Conservation (phyloP, 225 moss, liverwort and hornwort species). For the Climacium dendroides region DNA sequence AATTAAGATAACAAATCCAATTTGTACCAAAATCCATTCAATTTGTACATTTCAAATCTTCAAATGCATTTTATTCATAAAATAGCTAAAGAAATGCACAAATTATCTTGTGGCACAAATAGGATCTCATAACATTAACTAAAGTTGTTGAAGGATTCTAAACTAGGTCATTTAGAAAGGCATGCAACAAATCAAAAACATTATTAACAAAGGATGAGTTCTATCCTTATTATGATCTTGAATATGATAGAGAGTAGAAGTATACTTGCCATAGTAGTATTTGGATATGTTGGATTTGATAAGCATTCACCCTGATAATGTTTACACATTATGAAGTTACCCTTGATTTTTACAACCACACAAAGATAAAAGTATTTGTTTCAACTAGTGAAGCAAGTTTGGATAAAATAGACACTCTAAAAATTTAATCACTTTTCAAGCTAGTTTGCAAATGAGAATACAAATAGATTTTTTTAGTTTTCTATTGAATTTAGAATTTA, state of each 20-base stretch:
- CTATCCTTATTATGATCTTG: background rate
- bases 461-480: no score
- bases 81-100: background rate
- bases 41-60: background rate
- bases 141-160: background rate
- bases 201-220: background rate
- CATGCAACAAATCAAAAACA: background rate
- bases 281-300: background rate
- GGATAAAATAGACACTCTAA: no score
- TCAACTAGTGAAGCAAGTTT: no score
- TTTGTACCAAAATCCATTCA: background rate
- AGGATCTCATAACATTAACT: background rate
- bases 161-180: background rate
- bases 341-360: no score
- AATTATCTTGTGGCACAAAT: background rate
- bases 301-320: no score
- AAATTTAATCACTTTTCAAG: no score
- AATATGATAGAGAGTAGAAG: background rate
- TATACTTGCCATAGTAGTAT: no score
- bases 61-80: rapidly evolving
- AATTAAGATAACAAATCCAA: rapidly evolving
- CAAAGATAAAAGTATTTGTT: no score
- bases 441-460: no score
- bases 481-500: no score
- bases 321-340: no score